Evolutionary conservation across 352 stramenopile genomes (phyloP), one percentile per base, ranked within the genome.

Genomic region (Phytophthora boehmeriae): DNA sequence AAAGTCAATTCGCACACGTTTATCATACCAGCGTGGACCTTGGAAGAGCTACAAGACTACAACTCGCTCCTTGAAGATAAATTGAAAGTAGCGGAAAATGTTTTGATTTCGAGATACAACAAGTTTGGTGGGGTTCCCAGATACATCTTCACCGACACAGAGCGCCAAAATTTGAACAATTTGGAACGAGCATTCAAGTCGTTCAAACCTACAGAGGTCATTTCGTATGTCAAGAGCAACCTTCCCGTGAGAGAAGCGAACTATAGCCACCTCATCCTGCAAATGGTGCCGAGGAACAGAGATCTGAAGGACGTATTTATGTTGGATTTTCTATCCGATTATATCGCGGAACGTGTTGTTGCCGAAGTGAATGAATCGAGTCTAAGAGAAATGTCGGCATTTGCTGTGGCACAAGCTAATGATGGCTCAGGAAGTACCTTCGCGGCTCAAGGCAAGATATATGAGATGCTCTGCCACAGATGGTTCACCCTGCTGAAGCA

Each of bases 21-120:
- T 20, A 19, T 36, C 35, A 14, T 46, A 22, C 48, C 48, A 55
- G 35, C 48, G 48, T 46, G 48, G 48, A 45, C 9, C 8, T 55
- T 55, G 14, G 34, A 44, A 1, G 53, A 60, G 28, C 30, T 53
- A 2, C 17, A 45, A 45, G 16, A 45, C 10, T 60, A 46, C 30
- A 60, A 60, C 9, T 43, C 53, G 1, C 42, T 60, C 4, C 28
- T 60, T 3, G 17, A 2, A 1, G 42, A 28, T 28, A 2, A 45
- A 0, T 13, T 60, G 16, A 34, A 51, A 36, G 11, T 53, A 14
- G 6, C 41, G 23, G 32, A 60, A 2, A 5, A 74, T 22, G 64
- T 90, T 13, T 90, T 71, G 10, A 81, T 66, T 17, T 71, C 80
- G 20, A 93, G 75, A 44, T 95, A 70, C 27, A 89, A 56, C 16